Conservation (phyloP, 1,284 basidiomycete genomes). For the Flammula alnicola region DNA sequence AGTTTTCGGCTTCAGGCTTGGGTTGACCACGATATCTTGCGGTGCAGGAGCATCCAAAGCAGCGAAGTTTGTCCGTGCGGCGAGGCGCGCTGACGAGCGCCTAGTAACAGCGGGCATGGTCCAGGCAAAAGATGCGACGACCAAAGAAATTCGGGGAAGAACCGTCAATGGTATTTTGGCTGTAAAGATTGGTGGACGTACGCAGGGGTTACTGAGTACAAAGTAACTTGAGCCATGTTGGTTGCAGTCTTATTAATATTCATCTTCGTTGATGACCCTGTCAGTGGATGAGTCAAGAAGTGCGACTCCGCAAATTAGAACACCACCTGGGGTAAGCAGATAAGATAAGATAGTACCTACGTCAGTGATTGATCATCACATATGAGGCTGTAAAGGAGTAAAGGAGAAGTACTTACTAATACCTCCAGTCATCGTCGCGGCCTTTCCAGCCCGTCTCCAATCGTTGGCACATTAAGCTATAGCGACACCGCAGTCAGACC, state of each 20-base stretch:
- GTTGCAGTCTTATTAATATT: too few species aligned
- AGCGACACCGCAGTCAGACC: neutral
- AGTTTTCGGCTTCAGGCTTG: neutral
- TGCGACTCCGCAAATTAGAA: too few species aligned
- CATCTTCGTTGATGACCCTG: slow-evolving; percentile 2
- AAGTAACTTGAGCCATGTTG: too few species aligned
- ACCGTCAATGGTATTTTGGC: neutral
- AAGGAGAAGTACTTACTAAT: too few species aligned
- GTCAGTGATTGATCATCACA: neutral
- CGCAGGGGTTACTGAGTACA: too few species aligned
- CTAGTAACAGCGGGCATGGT: slow-evolving; percentile 47
- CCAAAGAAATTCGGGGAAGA: slow-evolving; percentile 1
- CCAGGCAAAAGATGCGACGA: neutral
- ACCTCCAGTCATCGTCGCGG: too few species aligned
- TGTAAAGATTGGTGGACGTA: neutral
- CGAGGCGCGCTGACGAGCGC: slow-evolving; percentile 37
- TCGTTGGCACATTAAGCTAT: neutral
- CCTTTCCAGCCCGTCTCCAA: too few species aligned
- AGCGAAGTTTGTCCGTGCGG: slow-evolving; percentile 7
- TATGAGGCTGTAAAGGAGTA: too few species aligned
- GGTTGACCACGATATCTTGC: slow-evolving; percentile 14
- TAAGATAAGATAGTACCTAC: slow-evolving; percentile 1
- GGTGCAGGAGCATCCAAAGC: slow-evolving; percentile 12
- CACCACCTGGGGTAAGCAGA: neutral
- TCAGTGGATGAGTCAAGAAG: slow-evolving; percentile 4